phyloP scores from a whole-genome alignment of 106 monocot genomes.

The Dendrobium huoshanense region DNA sequence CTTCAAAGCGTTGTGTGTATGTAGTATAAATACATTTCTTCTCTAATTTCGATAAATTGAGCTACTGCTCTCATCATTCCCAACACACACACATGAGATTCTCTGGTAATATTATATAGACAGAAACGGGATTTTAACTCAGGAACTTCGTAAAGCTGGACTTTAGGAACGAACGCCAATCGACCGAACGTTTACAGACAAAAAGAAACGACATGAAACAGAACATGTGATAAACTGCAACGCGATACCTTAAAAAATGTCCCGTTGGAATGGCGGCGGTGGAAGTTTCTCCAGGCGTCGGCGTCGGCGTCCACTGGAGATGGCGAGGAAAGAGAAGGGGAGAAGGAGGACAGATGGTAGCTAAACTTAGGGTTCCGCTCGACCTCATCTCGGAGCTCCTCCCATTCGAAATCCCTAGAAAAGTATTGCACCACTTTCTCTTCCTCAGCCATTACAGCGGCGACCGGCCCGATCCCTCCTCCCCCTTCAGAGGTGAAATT shows the following conservation, averaged over 20 bases:
- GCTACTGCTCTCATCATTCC: too few species aligned
- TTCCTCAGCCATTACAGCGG: constrained; percentile 25
- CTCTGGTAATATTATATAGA: too few species aligned
- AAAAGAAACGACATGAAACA: background rate
- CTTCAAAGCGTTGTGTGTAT: too few species aligned
- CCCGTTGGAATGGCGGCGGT: constrained; percentile 73
- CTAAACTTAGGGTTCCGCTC: constrained; percentile 39
- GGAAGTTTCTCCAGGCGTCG: constrained; percentile 81
- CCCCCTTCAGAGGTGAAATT: background rate
- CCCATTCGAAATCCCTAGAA: constrained; percentile 78
- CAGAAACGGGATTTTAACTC: background rate
- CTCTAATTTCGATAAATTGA: too few species aligned
- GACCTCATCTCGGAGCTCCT: constrained; percentile 49
- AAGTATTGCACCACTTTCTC: constrained; percentile 53
- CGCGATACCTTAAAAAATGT: constrained; percentile 71
- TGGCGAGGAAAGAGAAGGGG: constrained; percentile 8
- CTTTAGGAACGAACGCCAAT: background rate
- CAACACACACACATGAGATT: too few species aligned
- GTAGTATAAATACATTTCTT: too few species aligned
- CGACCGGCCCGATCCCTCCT: background rate
- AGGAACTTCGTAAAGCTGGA: background rate
- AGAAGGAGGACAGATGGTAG: constrained; percentile 46
- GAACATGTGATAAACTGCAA: background rate
- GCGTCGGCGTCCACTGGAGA: constrained; percentile 14
- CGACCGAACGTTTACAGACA: background rate